Evolutionary conservation across 768 basidiomycete genomes (phyloP).

Genomic region (Macrolepiota fuliginosa): DNA sequence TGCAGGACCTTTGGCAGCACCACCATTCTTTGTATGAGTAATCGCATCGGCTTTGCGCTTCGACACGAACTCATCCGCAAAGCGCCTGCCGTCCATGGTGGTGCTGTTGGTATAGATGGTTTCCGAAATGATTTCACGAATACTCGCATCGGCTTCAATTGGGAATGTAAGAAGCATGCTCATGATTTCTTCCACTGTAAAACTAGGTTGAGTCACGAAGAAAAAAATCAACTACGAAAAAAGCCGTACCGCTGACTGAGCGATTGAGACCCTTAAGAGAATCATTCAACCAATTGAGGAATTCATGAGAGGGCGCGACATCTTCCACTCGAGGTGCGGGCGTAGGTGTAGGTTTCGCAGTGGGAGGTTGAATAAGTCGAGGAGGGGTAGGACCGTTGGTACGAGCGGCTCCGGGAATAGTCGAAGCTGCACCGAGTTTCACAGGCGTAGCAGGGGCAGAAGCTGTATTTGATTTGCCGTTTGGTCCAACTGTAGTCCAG

Average conservation of each 20-base stretch:
- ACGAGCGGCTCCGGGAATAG: slow-evolving; percentile 27
- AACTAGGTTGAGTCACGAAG: not conserved
- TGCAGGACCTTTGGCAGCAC: slow-evolving; percentile 32
- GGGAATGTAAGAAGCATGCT: slow-evolving; percentile 95
- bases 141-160: slow-evolving; percentile 79
- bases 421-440: slow-evolving; percentile 11
- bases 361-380: slow-evolving; percentile 33
- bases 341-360: slow-evolving; percentile 29
- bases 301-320: slow-evolving; percentile 78
- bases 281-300: slow-evolving; percentile 88
- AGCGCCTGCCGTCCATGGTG: slow-evolving; percentile 92
- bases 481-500: slow-evolving; percentile 87
- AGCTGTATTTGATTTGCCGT: slow-evolving; percentile 54
- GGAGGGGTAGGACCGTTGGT: slow-evolving; percentile 36
- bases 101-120: slow-evolving; percentile 93
- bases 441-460: slow-evolving; percentile 29
- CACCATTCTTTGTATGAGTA: slow-evolving; percentile 46
- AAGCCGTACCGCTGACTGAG: slow-evolving; percentile 62
- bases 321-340: slow-evolving; percentile 55
- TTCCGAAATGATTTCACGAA: slow-evolving; percentile 91
- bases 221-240: not conserved
- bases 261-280: slow-evolving; percentile 77
- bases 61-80: slow-evolving; percentile 87
- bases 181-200: slow-evolving; percentile 90
- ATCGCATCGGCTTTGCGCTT: slow-evolving; percentile 81